Percentiles rank a stretch among this genome's conserved stretches.
Conservation (phyloP, 345 rosid genomes). For the Salix brachista region DNA sequence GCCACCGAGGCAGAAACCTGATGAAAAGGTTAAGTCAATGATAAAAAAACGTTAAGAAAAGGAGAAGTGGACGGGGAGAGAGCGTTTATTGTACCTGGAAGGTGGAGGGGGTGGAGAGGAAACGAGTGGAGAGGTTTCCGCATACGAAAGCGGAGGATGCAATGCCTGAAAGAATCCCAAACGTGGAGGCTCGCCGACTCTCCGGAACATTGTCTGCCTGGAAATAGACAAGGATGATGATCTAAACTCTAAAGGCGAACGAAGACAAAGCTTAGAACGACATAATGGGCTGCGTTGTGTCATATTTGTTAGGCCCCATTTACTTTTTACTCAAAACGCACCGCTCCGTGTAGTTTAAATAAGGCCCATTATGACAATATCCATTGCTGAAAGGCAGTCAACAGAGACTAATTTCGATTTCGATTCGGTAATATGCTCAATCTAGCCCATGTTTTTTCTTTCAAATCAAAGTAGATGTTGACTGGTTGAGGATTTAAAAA, state of each 20-base stretch:
- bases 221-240: background rate
- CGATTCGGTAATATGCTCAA: no score
- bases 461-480: no score
- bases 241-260: no score
- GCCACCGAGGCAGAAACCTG: constrained; percentile 58
- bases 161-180: constrained; percentile 74
- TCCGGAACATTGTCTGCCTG: constrained; percentile 80
- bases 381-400: no score
- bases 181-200: constrained; percentile 55
- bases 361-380: no score
- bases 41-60: background rate
- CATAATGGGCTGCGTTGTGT: no score
- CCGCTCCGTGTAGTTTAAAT: no score
- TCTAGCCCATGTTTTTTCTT: no score
- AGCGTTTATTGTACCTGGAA: constrained; percentile 49
- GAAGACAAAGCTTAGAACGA: background rate
- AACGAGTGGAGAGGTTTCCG: constrained; percentile 68
- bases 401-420: no score
- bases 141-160: constrained; percentile 73
- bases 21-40: background rate
- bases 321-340: no score
- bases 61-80: background rate
- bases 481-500: no score
- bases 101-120: constrained; percentile 67
- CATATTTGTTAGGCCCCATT: no score